Conservation (phyloP, 164 flowering plant genomes). For the Vitis rotundifolia region DNA sequence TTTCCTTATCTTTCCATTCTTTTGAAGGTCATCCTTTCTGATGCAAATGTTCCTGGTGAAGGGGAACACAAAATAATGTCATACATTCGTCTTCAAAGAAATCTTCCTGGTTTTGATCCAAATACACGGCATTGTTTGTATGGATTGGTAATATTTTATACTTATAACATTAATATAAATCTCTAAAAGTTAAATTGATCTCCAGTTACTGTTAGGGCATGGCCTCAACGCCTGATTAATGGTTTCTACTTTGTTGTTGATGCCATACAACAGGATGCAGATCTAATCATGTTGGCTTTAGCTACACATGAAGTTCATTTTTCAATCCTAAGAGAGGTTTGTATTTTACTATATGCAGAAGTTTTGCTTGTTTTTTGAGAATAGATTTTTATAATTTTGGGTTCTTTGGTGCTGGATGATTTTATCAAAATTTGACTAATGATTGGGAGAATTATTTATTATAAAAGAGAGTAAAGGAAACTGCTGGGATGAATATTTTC, state of each 20-base stretch:
- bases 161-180: conserved; percentile 5
- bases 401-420: too few relatives aligned
- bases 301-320: conserved; percentile 98
- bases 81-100: conserved; percentile 90
- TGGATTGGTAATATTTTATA: conserved; percentile 76
- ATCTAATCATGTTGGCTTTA: conserved; percentile 91
- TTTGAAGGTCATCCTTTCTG: conserved; percentile 92
- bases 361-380: background rate
- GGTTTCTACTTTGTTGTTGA: background rate
- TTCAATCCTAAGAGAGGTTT: conserved; percentile 91
- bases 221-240: background rate
- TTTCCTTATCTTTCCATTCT: conserved; percentile 6
- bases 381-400: background rate
- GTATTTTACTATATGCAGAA: background rate
- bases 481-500: background rate
- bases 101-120: conserved; percentile 92
- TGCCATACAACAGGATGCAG: conserved; percentile 73
- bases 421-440: too few relatives aligned
- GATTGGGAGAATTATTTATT: too few relatives aligned
- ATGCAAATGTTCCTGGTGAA: conserved; percentile 99
- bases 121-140: conserved; percentile 97
- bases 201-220: background rate
- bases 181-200: background rate
- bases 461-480: too few relatives aligned
- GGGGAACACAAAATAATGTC: conserved; percentile 99